These are phyloP conservation scores for Chenopodium suecicum DNA, from an alignment of 148 eudicot species.

Conservation along the genomic window DNA sequence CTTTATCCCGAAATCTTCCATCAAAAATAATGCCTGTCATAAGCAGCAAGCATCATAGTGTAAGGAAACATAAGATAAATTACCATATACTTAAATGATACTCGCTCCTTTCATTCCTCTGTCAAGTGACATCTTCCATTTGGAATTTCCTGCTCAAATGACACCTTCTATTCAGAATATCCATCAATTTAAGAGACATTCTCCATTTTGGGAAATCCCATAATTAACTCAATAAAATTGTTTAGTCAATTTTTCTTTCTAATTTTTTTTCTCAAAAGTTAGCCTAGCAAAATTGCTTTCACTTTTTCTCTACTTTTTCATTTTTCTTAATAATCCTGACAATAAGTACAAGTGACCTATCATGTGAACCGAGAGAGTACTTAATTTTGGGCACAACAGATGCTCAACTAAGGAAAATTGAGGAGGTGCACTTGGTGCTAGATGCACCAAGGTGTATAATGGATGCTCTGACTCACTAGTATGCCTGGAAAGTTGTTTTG, in stretches of 20 bases:
- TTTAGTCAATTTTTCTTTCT: not conserved
- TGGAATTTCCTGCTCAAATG: too few species aligned
- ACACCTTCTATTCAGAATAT: too few species aligned
- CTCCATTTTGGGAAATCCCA: not conserved
- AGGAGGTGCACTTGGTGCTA: too few species aligned
- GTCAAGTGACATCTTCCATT: not conserved
- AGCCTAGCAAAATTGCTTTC: not conserved
- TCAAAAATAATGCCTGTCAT: conserved; percentile 63
- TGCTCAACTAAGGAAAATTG: not conserved
- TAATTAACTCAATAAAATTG: not conserved
- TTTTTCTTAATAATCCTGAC: not conserved
- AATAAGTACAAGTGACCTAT: not conserved
- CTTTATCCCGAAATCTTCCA: conserved; percentile 82
- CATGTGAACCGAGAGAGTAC: not conserved
- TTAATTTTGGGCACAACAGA: not conserved
- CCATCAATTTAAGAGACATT: not conserved
- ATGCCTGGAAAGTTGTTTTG: not conserved
- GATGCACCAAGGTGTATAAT: too few species aligned
- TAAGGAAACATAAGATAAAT: not conserved
- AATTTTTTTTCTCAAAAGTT: not conserved
- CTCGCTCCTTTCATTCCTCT: not conserved
- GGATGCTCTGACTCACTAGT: not conserved
- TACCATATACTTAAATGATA: not conserved
- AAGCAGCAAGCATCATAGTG: not conserved
- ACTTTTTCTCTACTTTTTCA: not conserved